A percentile compares a stretch with the other conserved stretches of the same genome.
phyloP scores from a whole-genome alignment of 192 early-diverging fungal species.

The Entomortierella chlamydospora region DNA sequence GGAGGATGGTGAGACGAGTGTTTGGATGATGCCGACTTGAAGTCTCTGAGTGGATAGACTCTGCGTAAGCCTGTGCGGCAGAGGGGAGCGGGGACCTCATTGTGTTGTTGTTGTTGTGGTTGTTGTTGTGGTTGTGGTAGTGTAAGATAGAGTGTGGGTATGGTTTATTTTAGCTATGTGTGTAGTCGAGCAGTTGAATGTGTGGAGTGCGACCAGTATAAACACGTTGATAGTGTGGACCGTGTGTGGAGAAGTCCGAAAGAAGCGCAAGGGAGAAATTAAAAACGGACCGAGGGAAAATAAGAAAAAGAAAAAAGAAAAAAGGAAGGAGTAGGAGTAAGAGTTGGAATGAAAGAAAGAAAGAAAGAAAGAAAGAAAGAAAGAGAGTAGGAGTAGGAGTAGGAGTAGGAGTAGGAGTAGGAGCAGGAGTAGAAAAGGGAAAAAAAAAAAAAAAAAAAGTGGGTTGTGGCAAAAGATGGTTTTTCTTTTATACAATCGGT shows the following conservation, averaged over 20 bases:
- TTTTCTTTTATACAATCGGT: slow-evolving; percentile 8
- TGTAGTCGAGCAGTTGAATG: not conserved
- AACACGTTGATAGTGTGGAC: slow-evolving; percentile 35
- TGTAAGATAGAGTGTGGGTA: not conserved
- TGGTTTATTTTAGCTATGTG: not conserved
- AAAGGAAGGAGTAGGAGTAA: not conserved
- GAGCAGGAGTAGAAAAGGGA: not conserved
- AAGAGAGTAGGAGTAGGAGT: not conserved
- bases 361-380: not conserved
- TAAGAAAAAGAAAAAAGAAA: not conserved
- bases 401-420: not conserved
- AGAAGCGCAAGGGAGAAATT: not conserved
- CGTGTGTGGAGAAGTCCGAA: slow-evolving; percentile 8
- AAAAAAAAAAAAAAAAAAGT: slow-evolving; percentile 16
- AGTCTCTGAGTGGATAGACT: slow-evolving; percentile 45
- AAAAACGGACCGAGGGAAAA: not conserved
- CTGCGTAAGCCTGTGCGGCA: slow-evolving; percentile 49
- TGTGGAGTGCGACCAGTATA: slow-evolving; percentile 5
- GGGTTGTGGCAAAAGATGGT: not conserved
- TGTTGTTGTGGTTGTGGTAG: slow-evolving; percentile 5
- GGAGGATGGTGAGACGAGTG: slow-evolving; percentile 44
- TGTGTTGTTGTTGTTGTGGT: not conserved
- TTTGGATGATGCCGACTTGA: slow-evolving; percentile 47
- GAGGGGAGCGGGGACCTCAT: slow-evolving; percentile 52
- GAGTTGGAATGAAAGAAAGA: not conserved